Base-by-base conservation (phyloP, 2,329 filamentous ascomycete genomes). In the Juglanconis oblonga region DNA sequence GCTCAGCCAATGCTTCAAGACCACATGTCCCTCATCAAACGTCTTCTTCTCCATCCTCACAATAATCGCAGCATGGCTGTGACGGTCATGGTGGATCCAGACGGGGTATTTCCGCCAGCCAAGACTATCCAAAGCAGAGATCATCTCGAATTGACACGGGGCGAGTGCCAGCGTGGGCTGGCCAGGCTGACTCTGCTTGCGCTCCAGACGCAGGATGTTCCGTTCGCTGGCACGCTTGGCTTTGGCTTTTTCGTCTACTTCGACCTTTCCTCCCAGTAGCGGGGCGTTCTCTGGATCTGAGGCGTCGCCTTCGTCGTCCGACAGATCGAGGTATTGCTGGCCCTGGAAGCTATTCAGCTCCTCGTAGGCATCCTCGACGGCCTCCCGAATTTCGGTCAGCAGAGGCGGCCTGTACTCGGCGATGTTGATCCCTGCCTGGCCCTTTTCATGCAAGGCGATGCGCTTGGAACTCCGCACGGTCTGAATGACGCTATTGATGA, bases 51-150 rank as follows among this genome's bases (percentile, higher is more conserved):
- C 84, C 60, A 80, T 84, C 42, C 94, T 84, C 40, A 96, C 87
- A 64, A 98, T 91, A 52, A 98, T 96, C 3, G 93, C 93, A 0
- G 93, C 94, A 73, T 98, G 94, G 62, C 85, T 91, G 71, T 97
- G 91, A n/a, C 81, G 77, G 57, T 86, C 82, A 5, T 92, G 89
- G 64, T 89, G 88, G 44, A 95, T 93, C 75, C 89, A 87, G 3
- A 93, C 85, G 1, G 82, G 84, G 65, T 85, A 87, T 71, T 88
- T 89, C 52, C 80, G 78, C 82, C 85, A 88, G 4, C 81, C 79
- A 2, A 88, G 70, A n/a, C 73, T 71, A 67, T 98, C 87, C 52
- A 98, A 78, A 9, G 86, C 84, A 35, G 89, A 81, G 63, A 97
- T 90, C 85, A 97, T 97, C 52, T 84, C 81, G 71, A 97, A 96